Percentiles rank a stretch among this genome's conserved stretches.
These are phyloP conservation scores for Sclerotinia glacialis DNA, from an alignment of 2,329 filamentous ascomycete genomes.

Conservation along the genomic window DNA sequence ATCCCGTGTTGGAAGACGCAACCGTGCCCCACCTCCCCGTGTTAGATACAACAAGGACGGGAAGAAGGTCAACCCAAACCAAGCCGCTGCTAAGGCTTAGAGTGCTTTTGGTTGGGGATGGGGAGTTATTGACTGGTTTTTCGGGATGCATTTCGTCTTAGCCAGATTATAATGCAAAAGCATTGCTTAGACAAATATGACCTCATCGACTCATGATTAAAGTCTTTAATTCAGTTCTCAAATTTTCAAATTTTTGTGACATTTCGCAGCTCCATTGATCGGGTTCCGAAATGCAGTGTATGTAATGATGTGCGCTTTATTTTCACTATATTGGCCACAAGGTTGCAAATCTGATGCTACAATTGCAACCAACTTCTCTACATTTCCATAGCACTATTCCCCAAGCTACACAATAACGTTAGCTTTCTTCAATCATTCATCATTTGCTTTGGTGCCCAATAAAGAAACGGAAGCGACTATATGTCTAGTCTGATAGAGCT, in stretches of 20 bases:
- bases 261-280: background rate
- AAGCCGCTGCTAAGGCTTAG: slow-evolving; percentile 40
- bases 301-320: background rate
- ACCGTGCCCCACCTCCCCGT: slow-evolving; percentile 95
- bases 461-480: background rate
- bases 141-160: slow-evolving; percentile 21
- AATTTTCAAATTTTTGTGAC: background rate
- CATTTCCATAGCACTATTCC: too few species aligned
- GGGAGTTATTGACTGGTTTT: slow-evolving; percentile 20
- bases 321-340: too few species aligned
- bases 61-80: slow-evolving; percentile 83
- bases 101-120: slow-evolving; percentile 18
- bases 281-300: background rate
- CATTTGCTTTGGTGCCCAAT: background rate
- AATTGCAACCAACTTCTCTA: too few species aligned
- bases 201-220: slow-evolving; percentile 20
- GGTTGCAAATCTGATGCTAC: too few species aligned
- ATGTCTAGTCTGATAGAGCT: background rate
- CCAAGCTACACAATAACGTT: too few species aligned
- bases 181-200: slow-evolving; percentile 24
- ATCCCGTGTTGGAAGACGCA: slow-evolving; percentile 93
- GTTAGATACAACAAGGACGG: slow-evolving; percentile 99
- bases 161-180: slow-evolving; percentile 21
- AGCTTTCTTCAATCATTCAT: too few species aligned
- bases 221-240: background rate